Evolutionary conservation across 768 basidiomycete species (phyloP), one percentile per base, ranked within the genome.

Genomic region (Rhizopogon salebrosus): DNA sequence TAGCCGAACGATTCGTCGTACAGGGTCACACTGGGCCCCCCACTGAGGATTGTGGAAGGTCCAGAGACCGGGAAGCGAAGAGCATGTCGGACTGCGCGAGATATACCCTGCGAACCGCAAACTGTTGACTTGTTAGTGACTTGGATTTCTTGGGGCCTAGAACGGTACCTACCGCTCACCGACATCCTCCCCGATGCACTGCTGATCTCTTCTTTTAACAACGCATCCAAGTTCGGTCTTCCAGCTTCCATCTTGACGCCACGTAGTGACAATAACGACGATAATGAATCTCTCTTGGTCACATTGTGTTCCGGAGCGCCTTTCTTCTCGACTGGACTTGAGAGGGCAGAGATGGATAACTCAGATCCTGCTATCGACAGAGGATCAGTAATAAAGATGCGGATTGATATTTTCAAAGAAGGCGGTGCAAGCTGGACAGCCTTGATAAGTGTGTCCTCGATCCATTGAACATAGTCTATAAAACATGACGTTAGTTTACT

Each of bases 41-140:
- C 75, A 2, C 42, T 60, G 55, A 75, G 46, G 10, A 34, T 34
- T 4, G 31, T 62, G 5, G 6, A 27, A 18, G 56, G 58, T 11
- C 66, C 63, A 16, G 64, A 64, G 11, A 72, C 62, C 9, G 72
- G 71, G 10, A 65, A 60, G 9, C 75, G 67, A 49, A 83, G 49
- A 1, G 75, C 74, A 0, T 56, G 50, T 4, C 75, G 71, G 18
- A 77, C 78, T 1, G 67, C 60, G 27, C 64, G 57, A 1, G 73
- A 64, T 10, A 82, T 54, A 3, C 66, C 63, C 22, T 68, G 67
- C 0, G 78, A 72, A 3, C 81, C 81, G 45, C 80, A 83, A 0
- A 81, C 80, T 83, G n/a, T 10, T 35, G 16, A 20, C 20, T 9
- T 6, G 38, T 51, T 16, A 29, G 38, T 39, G 41, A 18, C 8